Conservation (phyloP, 108 stramenopile species). For the Chaetoceros muelleri region DNA sequence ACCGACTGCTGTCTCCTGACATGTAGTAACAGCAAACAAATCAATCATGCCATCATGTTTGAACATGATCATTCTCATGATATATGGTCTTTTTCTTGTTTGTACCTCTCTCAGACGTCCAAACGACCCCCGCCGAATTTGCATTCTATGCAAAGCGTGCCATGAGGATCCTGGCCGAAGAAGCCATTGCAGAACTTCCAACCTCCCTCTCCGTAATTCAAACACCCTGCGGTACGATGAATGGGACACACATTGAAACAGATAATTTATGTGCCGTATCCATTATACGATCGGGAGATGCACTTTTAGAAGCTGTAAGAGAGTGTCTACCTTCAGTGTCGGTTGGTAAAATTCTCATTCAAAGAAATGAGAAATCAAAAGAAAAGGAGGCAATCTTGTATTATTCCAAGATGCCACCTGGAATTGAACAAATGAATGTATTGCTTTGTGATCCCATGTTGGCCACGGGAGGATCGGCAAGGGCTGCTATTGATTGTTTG, state of each 20-base stretch:
- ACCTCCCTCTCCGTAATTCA: constrained; percentile 21
- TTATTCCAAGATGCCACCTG: constrained; percentile 88
- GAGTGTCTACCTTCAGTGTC: constrained; percentile 54
- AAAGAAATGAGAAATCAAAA: constrained; percentile 82
- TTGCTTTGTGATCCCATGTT: constrained; percentile 98
- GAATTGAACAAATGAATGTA: constrained; percentile 58
- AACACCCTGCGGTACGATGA: constrained; percentile 67
- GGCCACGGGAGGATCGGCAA: constrained; percentile 92
- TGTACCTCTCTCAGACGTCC: constrained; percentile 16
- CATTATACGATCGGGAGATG: constrained; percentile 90
- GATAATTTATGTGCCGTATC: constrained; percentile 69
- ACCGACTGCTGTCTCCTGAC: neutral
- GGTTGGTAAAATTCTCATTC: constrained; percentile 95
- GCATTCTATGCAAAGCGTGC: constrained; percentile 52
- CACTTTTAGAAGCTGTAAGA: constrained; percentile 78
- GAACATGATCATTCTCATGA: neutral
- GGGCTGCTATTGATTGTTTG: constrained; percentile 70
- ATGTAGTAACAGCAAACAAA: neutral
- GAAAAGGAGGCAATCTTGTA: constrained; percentile 77
- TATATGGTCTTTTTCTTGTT: constrained; percentile 2
- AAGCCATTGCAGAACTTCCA: constrained; percentile 69
- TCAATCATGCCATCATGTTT: neutral
- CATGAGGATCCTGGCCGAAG: constrained; percentile 85
- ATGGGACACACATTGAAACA: constrained; percentile 30
- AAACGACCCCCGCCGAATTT: constrained; percentile 44